These are phyloP conservation scores for Rosa persica DNA, from an alignment of 306 rosid species.

Conservation along the genomic window DNA sequence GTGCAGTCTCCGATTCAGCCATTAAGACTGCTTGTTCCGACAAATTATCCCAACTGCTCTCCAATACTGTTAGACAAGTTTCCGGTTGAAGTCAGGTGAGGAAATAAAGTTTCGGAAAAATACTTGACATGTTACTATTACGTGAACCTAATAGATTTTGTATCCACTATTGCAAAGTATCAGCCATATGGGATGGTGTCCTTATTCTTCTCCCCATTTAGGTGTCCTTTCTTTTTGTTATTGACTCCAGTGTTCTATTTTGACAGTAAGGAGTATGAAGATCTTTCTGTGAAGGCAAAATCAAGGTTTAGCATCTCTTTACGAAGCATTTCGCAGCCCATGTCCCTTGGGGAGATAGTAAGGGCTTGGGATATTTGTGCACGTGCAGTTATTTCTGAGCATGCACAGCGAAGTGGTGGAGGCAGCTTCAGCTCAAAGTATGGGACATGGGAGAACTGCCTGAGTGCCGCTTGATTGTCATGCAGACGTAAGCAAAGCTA, in stretches of 20 bases:
- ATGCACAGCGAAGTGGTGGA: constrained; percentile 87
- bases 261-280: constrained; percentile 71
- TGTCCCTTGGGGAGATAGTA: constrained; percentile 76
- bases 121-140: not conserved
- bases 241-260: constrained; percentile 19
- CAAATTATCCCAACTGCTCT: constrained; percentile 82
- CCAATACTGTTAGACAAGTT: constrained; percentile 84
- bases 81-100: constrained; percentile 82
- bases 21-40: constrained; percentile 80
- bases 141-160: not conserved
- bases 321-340: constrained; percentile 73
- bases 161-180: not conserved
- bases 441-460: constrained; percentile 77
- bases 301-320: constrained; percentile 74
- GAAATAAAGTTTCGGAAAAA: constrained; percentile 7
- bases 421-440: constrained; percentile 91
- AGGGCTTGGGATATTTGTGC: constrained; percentile 87
- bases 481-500: constrained; percentile 8
- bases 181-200: too few relatives aligned
- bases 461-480: constrained; percentile 49
- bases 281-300: constrained; percentile 78
- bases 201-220: not conserved
- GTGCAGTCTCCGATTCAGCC: constrained; percentile 93
- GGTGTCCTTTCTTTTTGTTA: not conserved
- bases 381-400: constrained; percentile 64